Conservation (phyloP, 2,329 filamentous ascomycete species). For the Alternaria ventricosa region DNA sequence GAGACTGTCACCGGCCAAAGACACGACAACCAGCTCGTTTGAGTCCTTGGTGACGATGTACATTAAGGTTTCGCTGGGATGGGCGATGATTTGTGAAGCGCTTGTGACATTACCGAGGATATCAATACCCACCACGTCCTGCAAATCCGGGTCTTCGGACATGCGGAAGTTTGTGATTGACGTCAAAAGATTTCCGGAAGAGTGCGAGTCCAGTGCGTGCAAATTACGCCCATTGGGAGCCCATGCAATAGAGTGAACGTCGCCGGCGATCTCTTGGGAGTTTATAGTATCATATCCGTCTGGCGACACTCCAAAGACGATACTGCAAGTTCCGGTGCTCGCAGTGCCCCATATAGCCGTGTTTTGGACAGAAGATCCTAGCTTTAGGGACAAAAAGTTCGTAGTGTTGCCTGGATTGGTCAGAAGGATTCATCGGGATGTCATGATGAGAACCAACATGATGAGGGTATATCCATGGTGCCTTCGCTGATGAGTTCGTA, state of each 20-base stretch:
- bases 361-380: constrained; percentile 17
- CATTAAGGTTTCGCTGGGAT: constrained; percentile 20
- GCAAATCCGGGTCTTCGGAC: not conserved
- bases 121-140: constrained; percentile 18
- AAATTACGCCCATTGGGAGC: constrained; percentile 27
- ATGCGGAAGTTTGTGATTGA: constrained; percentile 33
- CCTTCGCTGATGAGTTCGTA: constrained; percentile 27
- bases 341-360: constrained; percentile 28
- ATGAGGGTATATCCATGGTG: constrained; percentile 23
- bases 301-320: constrained; percentile 24
- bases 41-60: constrained; percentile 29
- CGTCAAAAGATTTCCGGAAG: constrained; percentile 14
- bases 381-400: constrained; percentile 17
- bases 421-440: not conserved
- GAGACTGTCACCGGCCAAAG: constrained; percentile 3
- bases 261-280: constrained; percentile 26
- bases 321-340: constrained; percentile 30
- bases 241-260: constrained; percentile 31
- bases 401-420: constrained; percentile 26
- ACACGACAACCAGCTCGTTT: constrained; percentile 28
- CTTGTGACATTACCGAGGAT: constrained; percentile 23
- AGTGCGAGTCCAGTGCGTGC: constrained; percentile 26
- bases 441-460: constrained; percentile 17
- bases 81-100: constrained; percentile 27
- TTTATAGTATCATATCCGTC: constrained; percentile 20